Conservation (phyloP, 805 yeast genomes). For the Saccharomycopsis selenospora region DNA sequence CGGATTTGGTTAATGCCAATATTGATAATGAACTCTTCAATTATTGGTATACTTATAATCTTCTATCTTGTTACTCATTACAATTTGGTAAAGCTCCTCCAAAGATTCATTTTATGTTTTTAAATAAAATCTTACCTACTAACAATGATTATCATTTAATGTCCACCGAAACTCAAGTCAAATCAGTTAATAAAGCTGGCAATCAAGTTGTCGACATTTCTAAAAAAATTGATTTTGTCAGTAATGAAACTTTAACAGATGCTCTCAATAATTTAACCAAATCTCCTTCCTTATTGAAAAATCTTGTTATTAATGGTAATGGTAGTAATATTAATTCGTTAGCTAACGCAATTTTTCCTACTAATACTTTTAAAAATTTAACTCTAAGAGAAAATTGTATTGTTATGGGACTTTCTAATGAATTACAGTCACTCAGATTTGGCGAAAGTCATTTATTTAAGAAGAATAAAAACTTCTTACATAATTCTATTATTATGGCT, state of each 20-base stretch:
- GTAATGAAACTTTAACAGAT: conserved; percentile 19
- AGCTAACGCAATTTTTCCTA: conserved; percentile 25
- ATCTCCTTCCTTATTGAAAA: conserved; percentile 27
- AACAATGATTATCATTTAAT: conserved; percentile 23
- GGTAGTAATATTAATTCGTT: conserved; percentile 20
- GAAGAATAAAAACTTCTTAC: conserved; percentile 37
- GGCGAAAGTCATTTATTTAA: conserved; percentile 22
- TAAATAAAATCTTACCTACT: conserved; percentile 26
- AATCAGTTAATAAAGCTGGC: conserved; percentile 19
- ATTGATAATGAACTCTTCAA: conserved; percentile 22
- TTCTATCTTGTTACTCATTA: conserved; percentile 38
- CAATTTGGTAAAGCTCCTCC: conserved; percentile 37
- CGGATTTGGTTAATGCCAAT: conserved; percentile 18
- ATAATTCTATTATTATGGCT: conserved; percentile 46
- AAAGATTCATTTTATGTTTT: conserved; percentile 28
- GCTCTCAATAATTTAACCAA: conserved; percentile 13
- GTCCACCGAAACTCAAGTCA: conserved; percentile 15
- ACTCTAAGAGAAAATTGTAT: conserved; percentile 20
- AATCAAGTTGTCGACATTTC: conserved; percentile 19
- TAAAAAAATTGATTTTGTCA: conserved; percentile 26
- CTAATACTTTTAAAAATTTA: conserved; percentile 23
- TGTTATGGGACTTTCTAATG: conserved; percentile 24
- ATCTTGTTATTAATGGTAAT: conserved; percentile 28
- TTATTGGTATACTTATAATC: conserved; percentile 42
- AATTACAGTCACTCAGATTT: conserved; percentile 25